phyloP scores from a whole-genome alignment of 2,329 filamentous ascomycete species.

The Xylaria sp. region DNA sequence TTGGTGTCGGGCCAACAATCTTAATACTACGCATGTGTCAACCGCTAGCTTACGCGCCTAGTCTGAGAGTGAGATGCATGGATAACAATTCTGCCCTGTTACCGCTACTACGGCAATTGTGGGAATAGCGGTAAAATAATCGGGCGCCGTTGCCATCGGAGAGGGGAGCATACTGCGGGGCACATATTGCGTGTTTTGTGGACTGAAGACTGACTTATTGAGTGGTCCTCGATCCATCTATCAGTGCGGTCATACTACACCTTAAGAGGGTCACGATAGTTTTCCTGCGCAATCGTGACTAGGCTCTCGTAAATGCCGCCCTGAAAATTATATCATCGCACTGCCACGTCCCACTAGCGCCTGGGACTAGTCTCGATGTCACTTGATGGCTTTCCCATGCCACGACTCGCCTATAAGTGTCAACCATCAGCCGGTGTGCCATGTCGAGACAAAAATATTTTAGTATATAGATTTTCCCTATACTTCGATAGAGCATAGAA shows the following conservation, averaged over 20 bases:
- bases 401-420: conserved; percentile 21
- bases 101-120: background rate
- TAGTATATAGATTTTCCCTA: background rate
- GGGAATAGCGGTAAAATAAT: background rate
- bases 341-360: conserved; percentile 9
- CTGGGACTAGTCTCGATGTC: conserved; percentile 1
- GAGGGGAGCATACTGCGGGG: background rate
- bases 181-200: conserved; percentile 3
- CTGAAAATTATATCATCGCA: conserved; percentile 10
- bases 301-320: conserved; percentile 5
- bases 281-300: background rate
- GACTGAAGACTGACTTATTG: background rate
- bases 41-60: background rate
- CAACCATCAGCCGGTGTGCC: background rate
- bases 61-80: background rate
- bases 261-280: conserved; percentile 7
- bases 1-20: background rate
- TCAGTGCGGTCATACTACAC: conserved; percentile 1
- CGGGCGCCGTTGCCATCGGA: background rate
- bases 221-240: background rate
- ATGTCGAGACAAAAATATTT: background rate
- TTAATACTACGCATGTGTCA: background rate
- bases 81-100: conserved; percentile 2
- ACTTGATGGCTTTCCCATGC: background rate
- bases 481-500: conserved; percentile 9